phyloP scores from a whole-genome alignment of 2,329 filamentous ascomycete genomes.

The Sporothrix luriei region DNA sequence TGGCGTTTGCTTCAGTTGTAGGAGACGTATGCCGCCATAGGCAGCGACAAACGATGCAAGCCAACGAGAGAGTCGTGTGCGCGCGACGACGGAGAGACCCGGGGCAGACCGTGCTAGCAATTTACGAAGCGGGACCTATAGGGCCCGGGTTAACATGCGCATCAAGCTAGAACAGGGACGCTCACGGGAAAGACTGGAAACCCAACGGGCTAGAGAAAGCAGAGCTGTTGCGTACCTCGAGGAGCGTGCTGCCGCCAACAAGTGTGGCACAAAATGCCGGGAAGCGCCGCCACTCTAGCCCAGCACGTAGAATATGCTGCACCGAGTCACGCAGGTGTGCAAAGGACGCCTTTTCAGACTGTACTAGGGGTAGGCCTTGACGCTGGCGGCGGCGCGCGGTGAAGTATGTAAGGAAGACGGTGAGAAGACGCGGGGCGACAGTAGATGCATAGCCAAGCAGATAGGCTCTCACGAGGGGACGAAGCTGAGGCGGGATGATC shows the following conservation, averaged over 20 bases:
- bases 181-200: no score
- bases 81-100: conserved; percentile 39
- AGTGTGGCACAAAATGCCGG: conserved; percentile 64
- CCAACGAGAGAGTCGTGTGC: conserved; percentile 57
- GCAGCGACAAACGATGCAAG: conserved; percentile 60
- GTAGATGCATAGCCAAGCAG: conserved; percentile 62
- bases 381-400: conserved; percentile 45
- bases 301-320: conserved; percentile 52
- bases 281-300: conserved; percentile 59
- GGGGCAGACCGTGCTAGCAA: conserved; percentile 39
- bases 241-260: conserved; percentile 61
- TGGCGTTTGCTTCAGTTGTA: conserved; percentile 58
- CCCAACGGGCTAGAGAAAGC: no score
- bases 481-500: conserved; percentile 53
- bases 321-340: conserved; percentile 38
- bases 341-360: conserved; percentile 21
- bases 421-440: conserved; percentile 59
- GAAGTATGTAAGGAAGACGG: conserved; percentile 56
- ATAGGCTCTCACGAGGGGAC: conserved; percentile 62
- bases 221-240: conserved; percentile 52
- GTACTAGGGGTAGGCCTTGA: conserved; percentile 41
- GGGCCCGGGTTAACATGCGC: conserved; percentile 8
- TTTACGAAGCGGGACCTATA: conserved; percentile 42
- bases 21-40: conserved; percentile 59
- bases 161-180: no score